Conservation (phyloP, 441 rosid species). For the Mallotus repandus region DNA sequence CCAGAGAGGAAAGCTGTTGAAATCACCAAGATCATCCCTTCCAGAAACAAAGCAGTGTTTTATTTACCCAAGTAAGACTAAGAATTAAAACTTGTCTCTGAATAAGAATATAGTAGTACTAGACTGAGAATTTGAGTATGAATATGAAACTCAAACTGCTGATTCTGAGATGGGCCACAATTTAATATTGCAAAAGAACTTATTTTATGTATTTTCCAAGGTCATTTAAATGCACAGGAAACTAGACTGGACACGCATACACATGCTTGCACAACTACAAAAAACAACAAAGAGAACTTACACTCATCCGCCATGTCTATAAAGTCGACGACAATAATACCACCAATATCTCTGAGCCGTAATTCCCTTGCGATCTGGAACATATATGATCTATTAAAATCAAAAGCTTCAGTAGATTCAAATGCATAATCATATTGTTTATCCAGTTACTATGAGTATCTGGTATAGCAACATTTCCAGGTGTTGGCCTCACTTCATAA, state of each 20-base stretch:
- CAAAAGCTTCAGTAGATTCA: conserved; percentile 15
- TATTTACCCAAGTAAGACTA: neutral
- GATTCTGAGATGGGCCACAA: neutral
- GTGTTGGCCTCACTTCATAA: neutral
- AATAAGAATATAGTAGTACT: neutral
- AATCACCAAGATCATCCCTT: neutral
- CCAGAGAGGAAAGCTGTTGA: neutral
- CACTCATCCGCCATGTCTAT: conserved; percentile 87
- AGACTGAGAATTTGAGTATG: neutral
- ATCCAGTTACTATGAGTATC: neutral
- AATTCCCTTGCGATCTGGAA: conserved; percentile 96
- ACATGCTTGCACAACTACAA: neutral
- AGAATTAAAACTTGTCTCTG: neutral
- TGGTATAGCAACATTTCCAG: neutral
- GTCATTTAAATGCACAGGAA: neutral
- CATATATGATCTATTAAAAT: conserved; percentile 14
- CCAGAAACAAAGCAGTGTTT: neutral
- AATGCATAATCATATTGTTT: conserved; percentile 11
- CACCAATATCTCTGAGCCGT: conserved; percentile 93
- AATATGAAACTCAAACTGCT: neutral
- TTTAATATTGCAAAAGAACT: neutral
- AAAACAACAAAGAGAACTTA: conserved; percentile 26
- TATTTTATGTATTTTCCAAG: neutral
- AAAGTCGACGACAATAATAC: conserved; percentile 97
- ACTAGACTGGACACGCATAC: neutral